Base-by-base conservation (phyloP, 495 filamentous ascomycete species). In the Xylaria venustula region DNA sequence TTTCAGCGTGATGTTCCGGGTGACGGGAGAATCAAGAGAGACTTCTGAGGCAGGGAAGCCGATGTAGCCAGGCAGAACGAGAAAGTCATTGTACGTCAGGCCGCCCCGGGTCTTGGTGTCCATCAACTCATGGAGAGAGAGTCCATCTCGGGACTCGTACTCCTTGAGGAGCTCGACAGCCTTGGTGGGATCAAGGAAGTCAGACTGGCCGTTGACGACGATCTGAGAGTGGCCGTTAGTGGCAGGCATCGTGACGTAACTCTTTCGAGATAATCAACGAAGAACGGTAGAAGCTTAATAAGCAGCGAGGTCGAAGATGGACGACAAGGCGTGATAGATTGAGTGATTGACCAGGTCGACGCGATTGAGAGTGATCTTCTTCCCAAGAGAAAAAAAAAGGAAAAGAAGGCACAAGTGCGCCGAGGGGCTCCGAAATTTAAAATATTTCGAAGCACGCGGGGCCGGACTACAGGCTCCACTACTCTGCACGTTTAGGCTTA, bases 1-100 rank as follows among this genome's bases (percentile, higher is more conserved):
- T 83, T 97, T 99, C 67, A 99, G 79, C 14, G 87, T 85, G 74
- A 98, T 93, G 65, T 91, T 87, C 84, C 92, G 96, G 63, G 94
- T 98, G 62, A 99, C 84, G 40, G 90, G 91, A 17, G 93, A 90
- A 54, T 97, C 94, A 46, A 98, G 88, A 51, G 77, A 78, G 55
- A 98, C 95, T 66, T 90, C 90, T 44, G 90, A 92, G 58, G 95
- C 93, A 57, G 94, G 86, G 77, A 99, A 99, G 66, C 83, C 83
- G 71, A 86, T 82, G 67, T 85, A 85, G 46, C 83, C 81, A 14
- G 82, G 83, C 47, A 85, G 71, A 54, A 87, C 62, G 20, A 87
- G 75, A 68, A 85, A 88, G 70, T 86, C 83, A 71, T 86, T 86
- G 78, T 84, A 85, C 7, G 94, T 97, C 74, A 99, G 81, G 59